Base-by-base conservation (phyloP, 2,329 filamentous ascomycete genomes). In the Hirsutella thompsonii region DNA sequence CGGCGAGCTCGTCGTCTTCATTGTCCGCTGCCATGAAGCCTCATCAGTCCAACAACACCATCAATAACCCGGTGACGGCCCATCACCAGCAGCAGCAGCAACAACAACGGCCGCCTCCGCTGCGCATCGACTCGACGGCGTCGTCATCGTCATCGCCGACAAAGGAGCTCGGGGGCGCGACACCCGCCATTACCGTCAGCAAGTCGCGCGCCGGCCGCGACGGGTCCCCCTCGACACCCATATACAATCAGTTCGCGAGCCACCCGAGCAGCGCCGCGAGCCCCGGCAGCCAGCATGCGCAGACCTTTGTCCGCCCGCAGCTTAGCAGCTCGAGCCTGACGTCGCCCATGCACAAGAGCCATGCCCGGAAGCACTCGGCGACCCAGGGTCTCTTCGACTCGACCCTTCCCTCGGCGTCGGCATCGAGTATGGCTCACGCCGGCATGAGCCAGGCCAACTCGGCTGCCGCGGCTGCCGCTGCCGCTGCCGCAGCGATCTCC, bases 361-460 rank as follows among this genome's bases (percentile, higher is more conserved):
- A 82, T 68, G 61, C 74, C 56, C 60, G 80, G 61, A 80, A 79
- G 49, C 74, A 83, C 52, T 84, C 84, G 45, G 76, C 81, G 49
- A 83, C 76, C 8, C 82, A 84, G 56, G 84, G 84, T 52, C 75
- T 80, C 53, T 89, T 89, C 54, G 83, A 89, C 55, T 76, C 83
- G 34, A 79, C 73, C 19, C 65, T 89, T 37, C 81, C 83, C 19
- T 79, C 76, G 3, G 74, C 73, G 36, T 70, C 63, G 50, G 64
- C 61, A 2, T 75, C 74, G 47, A 78, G 72, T 55, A 62, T 73
- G 41, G 68, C 67, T 20, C 67, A 73, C 33, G 55, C 70, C 44
- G 59, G 63, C 55, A 62, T 70, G 58, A 61, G 64, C 42, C 48
- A 11, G 42, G 38, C 18, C 23, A 55, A 59, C 52, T 78, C 59